These are phyloP conservation scores for Tripidium arundinaceum DNA, from an alignment of 202 grass and related monocot genomes.

Conservation along the genomic window DNA sequence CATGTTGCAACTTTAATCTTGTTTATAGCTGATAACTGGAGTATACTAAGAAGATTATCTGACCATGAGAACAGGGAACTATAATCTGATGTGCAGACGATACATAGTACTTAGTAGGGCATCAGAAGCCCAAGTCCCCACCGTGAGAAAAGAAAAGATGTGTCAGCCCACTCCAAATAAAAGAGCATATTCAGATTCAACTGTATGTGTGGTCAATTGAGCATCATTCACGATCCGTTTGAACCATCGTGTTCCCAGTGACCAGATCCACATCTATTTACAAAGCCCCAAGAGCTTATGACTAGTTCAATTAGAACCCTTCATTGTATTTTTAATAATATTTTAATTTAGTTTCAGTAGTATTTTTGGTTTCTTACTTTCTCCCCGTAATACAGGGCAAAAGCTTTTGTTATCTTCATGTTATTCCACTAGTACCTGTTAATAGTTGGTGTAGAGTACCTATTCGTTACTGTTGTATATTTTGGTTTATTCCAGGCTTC, in stretches of 20 bases:
- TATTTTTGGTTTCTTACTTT: too few species aligned
- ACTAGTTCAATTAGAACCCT: too few species aligned
- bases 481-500: too few species aligned
- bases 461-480: too few species aligned
- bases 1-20: background rate
- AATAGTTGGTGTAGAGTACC: too few species aligned
- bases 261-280: too few species aligned
- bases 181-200: background rate
- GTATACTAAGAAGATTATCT: conserved; percentile 8
- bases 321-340: too few species aligned
- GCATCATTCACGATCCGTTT: background rate
- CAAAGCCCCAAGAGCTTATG: too few species aligned
- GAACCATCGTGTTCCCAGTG: background rate
- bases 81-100: background rate
- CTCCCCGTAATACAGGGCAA: too few species aligned
- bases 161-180: background rate
- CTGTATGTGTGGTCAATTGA: background rate
- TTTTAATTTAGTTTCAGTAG: too few species aligned
- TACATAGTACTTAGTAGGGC: background rate
- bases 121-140: background rate
- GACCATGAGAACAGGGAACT: background rate
- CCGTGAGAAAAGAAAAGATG: background rate
- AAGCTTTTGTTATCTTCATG: too few species aligned
- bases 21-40: background rate
- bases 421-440: too few species aligned